Evolutionary conservation across 164 flowering plant genomes (phyloP).

Genomic region (Dillenia suffruticosa): DNA sequence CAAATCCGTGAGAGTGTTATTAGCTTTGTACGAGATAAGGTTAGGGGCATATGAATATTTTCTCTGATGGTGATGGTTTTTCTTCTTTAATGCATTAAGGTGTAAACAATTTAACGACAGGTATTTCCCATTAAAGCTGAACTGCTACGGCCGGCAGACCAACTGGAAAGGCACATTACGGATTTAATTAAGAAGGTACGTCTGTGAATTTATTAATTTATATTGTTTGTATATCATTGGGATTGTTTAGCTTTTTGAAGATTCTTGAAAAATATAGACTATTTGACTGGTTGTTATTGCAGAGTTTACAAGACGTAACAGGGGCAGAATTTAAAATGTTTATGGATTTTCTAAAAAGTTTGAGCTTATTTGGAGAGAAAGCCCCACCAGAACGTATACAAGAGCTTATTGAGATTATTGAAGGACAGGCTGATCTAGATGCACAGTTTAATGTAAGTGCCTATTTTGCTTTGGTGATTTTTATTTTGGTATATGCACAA

Average conservation of each 20-base stretch:
- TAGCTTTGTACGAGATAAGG: slow-evolving; percentile 87
- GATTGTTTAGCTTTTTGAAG: neutral
- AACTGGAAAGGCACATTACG: slow-evolving; percentile 95
- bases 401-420: slow-evolving; percentile 81
- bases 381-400: slow-evolving; percentile 79
- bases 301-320: slow-evolving; percentile 96
- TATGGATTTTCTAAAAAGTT: slow-evolving; percentile 83
- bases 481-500: no score
- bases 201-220: neutral
- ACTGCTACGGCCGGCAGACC: slow-evolving; percentile 81
- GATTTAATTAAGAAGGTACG: slow-evolving; percentile 83
- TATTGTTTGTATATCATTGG: neutral
- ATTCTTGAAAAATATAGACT: slow-evolving; percentile 2
- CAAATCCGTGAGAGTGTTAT: slow-evolving; percentile 80
- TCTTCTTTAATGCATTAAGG: slow-evolving; percentile 3
- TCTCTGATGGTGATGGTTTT: neutral
- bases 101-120: slow-evolving; percentile 29
- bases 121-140: slow-evolving; percentile 89
- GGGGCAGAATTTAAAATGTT: slow-evolving; percentile 95
- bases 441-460: slow-evolving; percentile 81
- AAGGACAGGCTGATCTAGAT: slow-evolving; percentile 95
- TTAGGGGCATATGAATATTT: slow-evolving; percentile 13
- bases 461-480: slow-evolving; percentile 2
- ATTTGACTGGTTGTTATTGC: slow-evolving; percentile 22
- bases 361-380: slow-evolving; percentile 83